Base-by-base conservation (phyloP, 306 rosid genomes). In the Dalbergia cochinchinensis region DNA sequence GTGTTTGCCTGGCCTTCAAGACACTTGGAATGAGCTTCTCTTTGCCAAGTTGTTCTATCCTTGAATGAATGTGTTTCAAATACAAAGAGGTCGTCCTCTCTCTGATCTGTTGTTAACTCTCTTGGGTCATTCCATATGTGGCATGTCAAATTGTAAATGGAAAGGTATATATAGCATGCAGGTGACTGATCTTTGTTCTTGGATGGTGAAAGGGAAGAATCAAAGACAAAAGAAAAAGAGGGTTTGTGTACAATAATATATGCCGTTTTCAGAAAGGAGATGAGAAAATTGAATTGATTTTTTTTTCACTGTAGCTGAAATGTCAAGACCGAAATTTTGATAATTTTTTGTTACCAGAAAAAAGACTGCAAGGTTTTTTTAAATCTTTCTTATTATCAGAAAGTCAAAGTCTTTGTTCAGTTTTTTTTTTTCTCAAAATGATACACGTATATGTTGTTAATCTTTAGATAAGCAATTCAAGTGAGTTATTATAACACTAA, bases 1-100 rank as follows among this genome's bases (percentile, higher is more conserved):
- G 98, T 96, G 99, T 81, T 71, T 96, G 84, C 99, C 99, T 75
- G 99, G 98, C 50, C 97, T 96, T 78, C 99, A 93, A 83, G 99
- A 96, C 74, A 95, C 95, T 68, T 96, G 99, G 99, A 96, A 96
- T 76, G 98, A 96, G 89, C 99, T 96, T 85, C 86, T 96, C 0
- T 96, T 86, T 57, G 87, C 98, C 65, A 91, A 91, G 74, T 87
- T 96, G 10, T 93, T 96, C 65, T 91, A 88, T 77, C 96, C 98
- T 76, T 91, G 72, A 83, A 37, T 37, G 41, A 4, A 6, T 37
- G 0, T 31, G 39, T 53, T 63, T 60, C n/a, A 34, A 50, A 26
- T 39, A 47, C 41, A 3, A 76, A 44, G 3, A 76, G 14, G 20
- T 1, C 22, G 22, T 78, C 34, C 7, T 18, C 8, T 31, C 11